These are phyloP conservation scores for Umbelopsis sp. DNA, from an alignment of 192 early-diverging fungal species.

Conservation along the genomic window DNA sequence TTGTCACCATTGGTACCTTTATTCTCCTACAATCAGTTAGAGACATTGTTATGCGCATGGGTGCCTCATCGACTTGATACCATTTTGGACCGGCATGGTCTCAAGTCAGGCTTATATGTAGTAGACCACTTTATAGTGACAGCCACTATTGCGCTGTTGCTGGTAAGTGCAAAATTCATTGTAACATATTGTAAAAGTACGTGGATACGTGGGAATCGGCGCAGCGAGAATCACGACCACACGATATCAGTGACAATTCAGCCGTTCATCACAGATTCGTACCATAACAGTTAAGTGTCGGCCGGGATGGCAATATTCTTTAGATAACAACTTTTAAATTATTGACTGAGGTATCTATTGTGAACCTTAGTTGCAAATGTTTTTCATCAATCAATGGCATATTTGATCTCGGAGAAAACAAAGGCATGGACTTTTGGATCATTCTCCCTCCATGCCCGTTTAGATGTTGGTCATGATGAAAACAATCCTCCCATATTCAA, in stretches of 20 bases:
- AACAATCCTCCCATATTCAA: conserved; percentile 34
- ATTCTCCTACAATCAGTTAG: conserved; percentile 35
- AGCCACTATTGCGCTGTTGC: conserved; percentile 25
- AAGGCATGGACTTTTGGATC: conserved; percentile 23
- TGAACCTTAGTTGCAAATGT: conserved; percentile 30
- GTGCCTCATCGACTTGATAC: conserved; percentile 27
- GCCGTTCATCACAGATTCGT: conserved; percentile 28
- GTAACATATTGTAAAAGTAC: background rate
- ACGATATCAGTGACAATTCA: conserved; percentile 33
- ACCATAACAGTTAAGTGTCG: conserved; percentile 28
- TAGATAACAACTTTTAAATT: background rate
- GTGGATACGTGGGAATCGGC: background rate
- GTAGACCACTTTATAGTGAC: conserved; percentile 38
- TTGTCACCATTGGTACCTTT: conserved; percentile 21
- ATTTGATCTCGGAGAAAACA: conserved; percentile 30
- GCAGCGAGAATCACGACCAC: background rate
- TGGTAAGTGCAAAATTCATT: conserved; percentile 28
- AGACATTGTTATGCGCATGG: conserved; percentile 33
- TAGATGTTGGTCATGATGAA: conserved; percentile 27
- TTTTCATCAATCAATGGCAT: conserved; percentile 32
- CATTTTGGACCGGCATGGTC: conserved; percentile 13
- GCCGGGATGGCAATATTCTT: background rate
- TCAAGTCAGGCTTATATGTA: conserved; percentile 34
- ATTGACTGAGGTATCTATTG: background rate
- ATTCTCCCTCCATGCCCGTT: conserved; percentile 25